Percentiles rank a stretch among this genome's conserved stretches.
Conservation (phyloP, 345 rosid genomes). For the Trapa bicornis region DNA sequence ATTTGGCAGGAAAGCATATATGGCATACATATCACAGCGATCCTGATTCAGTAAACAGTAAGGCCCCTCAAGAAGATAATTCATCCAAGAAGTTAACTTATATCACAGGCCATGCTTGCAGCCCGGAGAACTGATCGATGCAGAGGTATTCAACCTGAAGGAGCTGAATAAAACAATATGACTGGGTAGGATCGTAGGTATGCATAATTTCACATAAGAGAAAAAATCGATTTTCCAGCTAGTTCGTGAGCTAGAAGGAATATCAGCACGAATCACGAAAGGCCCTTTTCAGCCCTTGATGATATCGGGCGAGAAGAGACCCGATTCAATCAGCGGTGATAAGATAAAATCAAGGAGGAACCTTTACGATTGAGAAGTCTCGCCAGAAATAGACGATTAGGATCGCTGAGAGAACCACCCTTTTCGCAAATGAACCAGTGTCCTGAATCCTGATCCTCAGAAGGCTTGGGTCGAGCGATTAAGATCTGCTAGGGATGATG, state of each 20-base stretch:
- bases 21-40: not conserved
- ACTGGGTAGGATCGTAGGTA: not conserved
- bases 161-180: too few species aligned
- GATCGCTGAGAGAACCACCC: not conserved
- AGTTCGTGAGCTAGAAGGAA: not conserved
- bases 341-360: not conserved
- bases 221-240: not conserved
- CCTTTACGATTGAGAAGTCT: not conserved
- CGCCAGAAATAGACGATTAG: not conserved
- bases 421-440: not conserved
- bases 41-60: not conserved
- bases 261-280: not conserved
- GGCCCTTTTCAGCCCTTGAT: not conserved
- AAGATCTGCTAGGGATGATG: not conserved
- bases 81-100: too few species aligned
- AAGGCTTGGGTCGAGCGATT: not conserved
- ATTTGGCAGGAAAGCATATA: too few species aligned
- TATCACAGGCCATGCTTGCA: too few species aligned
- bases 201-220: not conserved
- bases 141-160: too few species aligned
- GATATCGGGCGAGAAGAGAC: not conserved
- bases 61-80: not conserved
- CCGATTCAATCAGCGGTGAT: not conserved
- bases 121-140: too few species aligned
- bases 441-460: not conserved